Evolutionary conservation across 169 alveolate species (phyloP).

Genomic region (Pseudocohnilembus persalinus): DNA sequence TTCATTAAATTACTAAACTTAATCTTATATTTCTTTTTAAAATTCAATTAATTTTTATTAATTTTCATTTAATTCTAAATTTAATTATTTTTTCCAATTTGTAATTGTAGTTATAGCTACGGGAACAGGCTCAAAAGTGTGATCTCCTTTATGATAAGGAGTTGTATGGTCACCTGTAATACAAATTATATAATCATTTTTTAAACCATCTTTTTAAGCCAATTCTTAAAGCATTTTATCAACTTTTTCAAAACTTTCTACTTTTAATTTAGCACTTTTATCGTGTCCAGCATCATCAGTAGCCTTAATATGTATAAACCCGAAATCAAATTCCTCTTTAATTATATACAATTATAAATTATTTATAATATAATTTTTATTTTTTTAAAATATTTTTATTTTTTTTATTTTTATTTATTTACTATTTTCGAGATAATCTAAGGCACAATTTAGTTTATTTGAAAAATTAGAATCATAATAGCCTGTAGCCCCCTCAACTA

Average conservation of each 20-base stretch:
- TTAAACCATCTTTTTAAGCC: slow-evolving; percentile 12
- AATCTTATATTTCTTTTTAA: slow-evolving; percentile 16
- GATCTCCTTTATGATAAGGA: slow-evolving; percentile 64
- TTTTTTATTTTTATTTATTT: background rate
- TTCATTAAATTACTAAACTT: slow-evolving; percentile 36
- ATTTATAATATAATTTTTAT: background rate
- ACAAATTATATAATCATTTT: slow-evolving; percentile 40
- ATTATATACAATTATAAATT: too few species aligned
- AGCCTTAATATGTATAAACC: slow-evolving; percentile 73
- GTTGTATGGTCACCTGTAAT: slow-evolving; percentile 81
- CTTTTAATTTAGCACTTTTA: slow-evolving; percentile 41
- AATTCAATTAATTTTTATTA: background rate
- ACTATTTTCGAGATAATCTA: slow-evolving; percentile 18
- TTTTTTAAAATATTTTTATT: background rate
- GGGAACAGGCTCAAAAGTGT: slow-evolving; percentile 74
- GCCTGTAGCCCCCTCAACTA: slow-evolving; percentile 79
- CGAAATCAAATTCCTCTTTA: slow-evolving; percentile 52
- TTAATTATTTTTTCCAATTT: background rate
- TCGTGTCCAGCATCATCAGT: slow-evolving; percentile 81
- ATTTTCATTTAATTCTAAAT: background rate
- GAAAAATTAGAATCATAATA: slow-evolving; percentile 53
- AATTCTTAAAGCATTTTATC: slow-evolving; percentile 50
- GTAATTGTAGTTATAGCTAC: slow-evolving; percentile 29
- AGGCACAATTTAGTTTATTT: slow-evolving; percentile 51
- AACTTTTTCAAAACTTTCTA: slow-evolving; percentile 50